Conservation (phyloP, 2,329 filamentous ascomycete species). For the Pseudonectria buxi region DNA sequence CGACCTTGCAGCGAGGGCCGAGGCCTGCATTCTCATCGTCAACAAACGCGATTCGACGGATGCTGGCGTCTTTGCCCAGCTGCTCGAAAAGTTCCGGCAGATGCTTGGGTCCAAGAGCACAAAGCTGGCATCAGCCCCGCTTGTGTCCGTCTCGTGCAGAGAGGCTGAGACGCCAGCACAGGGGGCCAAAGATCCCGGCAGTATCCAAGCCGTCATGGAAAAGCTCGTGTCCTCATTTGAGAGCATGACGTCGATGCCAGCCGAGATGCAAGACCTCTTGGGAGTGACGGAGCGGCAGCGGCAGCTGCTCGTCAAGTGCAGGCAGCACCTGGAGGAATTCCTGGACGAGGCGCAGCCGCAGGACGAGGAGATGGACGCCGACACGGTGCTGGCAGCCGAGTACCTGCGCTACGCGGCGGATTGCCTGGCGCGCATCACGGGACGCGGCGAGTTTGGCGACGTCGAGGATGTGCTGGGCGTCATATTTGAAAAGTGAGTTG, state of each 20-base stretch:
- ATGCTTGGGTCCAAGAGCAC: conserved; percentile 11
- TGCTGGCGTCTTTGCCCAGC: conserved; percentile 24
- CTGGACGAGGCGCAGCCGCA: conserved; percentile 46
- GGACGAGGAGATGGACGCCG: conserved; percentile 47
- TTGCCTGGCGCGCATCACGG: conserved; percentile 79
- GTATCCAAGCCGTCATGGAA: conserved; percentile 62
- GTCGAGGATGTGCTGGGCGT: conserved; percentile 94
- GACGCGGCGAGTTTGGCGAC: conserved; percentile 75
- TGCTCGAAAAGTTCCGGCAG: conserved; percentile 35
- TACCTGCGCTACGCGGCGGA: conserved; percentile 75
- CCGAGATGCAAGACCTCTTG: conserved; percentile 73
- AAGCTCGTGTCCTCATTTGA: conserved; percentile 62
- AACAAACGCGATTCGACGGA: conserved; percentile 55
- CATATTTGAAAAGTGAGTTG: conserved; percentile 88
- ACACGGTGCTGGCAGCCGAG: conserved; percentile 87
- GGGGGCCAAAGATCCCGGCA: conserved; percentile 45
- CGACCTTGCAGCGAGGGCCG: conserved; percentile 41
- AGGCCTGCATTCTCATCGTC: conserved; percentile 47
- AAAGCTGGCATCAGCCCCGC: conserved; percentile 27
- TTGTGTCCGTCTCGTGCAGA: conserved; percentile 63
- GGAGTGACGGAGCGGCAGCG: conserved; percentile 88
- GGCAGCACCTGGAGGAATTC: conserved; percentile 66
- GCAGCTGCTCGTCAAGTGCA: conserved; percentile 69
- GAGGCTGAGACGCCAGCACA: conserved; percentile 36
- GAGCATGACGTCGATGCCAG: conserved; percentile 62